Evolutionary conservation across 495 filamentous ascomycete species (phyloP).

Genomic region (Usnea hakonensis): DNA sequence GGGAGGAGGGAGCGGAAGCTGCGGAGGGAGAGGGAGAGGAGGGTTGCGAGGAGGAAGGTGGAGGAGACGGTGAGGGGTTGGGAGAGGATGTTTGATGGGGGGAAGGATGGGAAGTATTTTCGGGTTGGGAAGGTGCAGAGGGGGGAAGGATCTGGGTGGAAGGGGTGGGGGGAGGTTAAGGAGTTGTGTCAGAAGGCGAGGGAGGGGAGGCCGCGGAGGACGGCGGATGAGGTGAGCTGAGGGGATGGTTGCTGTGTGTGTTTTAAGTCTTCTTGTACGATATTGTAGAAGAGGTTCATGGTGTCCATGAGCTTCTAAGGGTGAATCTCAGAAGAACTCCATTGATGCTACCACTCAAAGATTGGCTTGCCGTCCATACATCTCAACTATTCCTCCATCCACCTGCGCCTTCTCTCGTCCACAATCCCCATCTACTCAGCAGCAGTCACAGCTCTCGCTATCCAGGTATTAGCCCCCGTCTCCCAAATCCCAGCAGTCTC

Average conservation of each 20-base stretch:
- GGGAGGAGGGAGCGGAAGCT: constrained; percentile 43
- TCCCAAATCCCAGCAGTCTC: background rate
- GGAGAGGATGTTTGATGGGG: constrained; percentile 57
- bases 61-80: constrained; percentile 39
- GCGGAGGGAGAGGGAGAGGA: constrained; percentile 38
- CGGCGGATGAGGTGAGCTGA: constrained; percentile 18
- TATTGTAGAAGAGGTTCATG: background rate
- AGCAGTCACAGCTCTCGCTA: constrained; percentile 26
- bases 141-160: constrained; percentile 28
- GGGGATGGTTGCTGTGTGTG: background rate
- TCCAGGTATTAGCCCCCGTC: background rate
- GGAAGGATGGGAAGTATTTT: constrained; percentile 63
- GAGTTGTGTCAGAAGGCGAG: constrained; percentile 28
- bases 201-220: constrained; percentile 22
- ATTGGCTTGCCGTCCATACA: background rate
- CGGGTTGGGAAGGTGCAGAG: constrained; percentile 56
- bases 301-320: background rate
- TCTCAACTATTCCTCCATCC: constrained; percentile 13
- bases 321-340: constrained; percentile 10
- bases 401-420: constrained; percentile 17
- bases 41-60: constrained; percentile 37
- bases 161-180: constrained; percentile 32
- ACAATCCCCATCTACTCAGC: constrained; percentile 25
- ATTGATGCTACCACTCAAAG: constrained; percentile 13
- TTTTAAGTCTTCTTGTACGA: background rate